Evolutionary conservation across 2,329 filamentous ascomycete species (phyloP).

Genomic region (Aquanectria penicillioides): DNA sequence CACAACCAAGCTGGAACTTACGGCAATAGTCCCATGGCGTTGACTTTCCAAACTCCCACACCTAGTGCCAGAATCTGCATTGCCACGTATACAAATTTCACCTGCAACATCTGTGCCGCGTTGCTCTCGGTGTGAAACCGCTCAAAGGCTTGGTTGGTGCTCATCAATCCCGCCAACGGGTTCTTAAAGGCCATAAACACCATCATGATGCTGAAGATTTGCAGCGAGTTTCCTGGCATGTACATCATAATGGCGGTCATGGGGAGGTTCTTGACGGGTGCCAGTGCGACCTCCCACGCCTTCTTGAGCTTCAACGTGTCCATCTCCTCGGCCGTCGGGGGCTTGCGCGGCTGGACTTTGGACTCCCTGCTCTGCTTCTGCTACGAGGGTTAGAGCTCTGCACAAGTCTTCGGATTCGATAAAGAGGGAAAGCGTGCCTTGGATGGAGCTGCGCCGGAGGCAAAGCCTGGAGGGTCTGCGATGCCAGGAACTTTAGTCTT

Average conservation of each 20-base stretch:
- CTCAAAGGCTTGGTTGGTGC: constrained; percentile 88
- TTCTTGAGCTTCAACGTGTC: constrained; percentile 98
- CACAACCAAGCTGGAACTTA: constrained; percentile 57
- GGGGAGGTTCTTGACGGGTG: constrained; percentile 90
- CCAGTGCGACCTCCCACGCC: constrained; percentile 96
- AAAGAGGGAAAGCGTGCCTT: constrained; percentile 58
- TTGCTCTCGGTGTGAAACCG: constrained; percentile 88
- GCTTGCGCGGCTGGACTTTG: constrained; percentile 66
- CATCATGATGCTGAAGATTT: constrained; percentile 99
- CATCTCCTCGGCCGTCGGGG: constrained; percentile 84
- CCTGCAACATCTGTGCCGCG: constrained; percentile 76
- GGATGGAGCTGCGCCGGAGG: constrained; percentile 62
- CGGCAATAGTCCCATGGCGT: constrained; percentile 94
- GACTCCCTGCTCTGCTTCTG: constrained; percentile 63
- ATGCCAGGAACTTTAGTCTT: constrained; percentile 75
- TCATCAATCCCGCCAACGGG: constrained; percentile 84
- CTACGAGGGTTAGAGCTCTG: constrained; percentile 12
- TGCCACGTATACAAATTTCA: constrained; percentile 87
- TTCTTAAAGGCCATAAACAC: constrained; percentile 99
- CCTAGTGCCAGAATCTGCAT: constrained; percentile 88
- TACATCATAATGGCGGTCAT: constrained; percentile 99
- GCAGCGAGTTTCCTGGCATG: constrained; percentile 98
- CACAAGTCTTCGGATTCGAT: not conserved
- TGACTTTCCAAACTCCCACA: constrained; percentile 95
- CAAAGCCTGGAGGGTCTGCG: constrained; percentile 88